Evolutionary conservation across 805 yeast species (phyloP), one percentile per base, ranked within the genome.

Genomic region (Tetrapisispora iriomotensis): DNA sequence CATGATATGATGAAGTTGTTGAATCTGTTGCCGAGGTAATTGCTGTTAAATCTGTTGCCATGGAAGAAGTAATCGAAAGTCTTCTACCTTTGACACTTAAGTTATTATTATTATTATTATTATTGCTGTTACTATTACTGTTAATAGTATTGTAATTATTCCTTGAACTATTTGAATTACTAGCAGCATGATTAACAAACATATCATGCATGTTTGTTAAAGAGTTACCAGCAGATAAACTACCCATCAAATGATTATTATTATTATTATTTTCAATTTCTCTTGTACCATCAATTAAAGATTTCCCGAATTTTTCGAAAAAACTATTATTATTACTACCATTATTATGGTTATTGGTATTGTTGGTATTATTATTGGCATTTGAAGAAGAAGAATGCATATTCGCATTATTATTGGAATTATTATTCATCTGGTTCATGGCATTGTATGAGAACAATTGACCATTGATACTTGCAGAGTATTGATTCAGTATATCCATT

Each of bases 231-330:
- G 35, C 31, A 12, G 32, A 36, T 20, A 34, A 27, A 34, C 13
- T 20, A 8, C 13, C 23, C 9, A 20, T 34, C 3, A 17, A 12
- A 25, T 6, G 6, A 34, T 14, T 27, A 20, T 18, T 24, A 20
- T 26, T 32, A 14, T 23, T n/a, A 27, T 10, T 27, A 29, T 38
- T 37, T 38, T 51, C 65, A 22, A 60, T 45, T 46, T 60, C 65
- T 22, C 54, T 47, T 1, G 65, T 60, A 15, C 62, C 63, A 37
- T 59, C 64, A 20, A 60, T 56, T 26, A 61, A 39, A 14, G 61
- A 46, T 40, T 53, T 54, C 29, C 65, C 65, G 38, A 61, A 54
- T 33, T 48, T 48, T 38, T 61, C 62, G 36, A 60, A 61, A 36
- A 61, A 58, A 23, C 25, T 28, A 12, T 15, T 24, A 22, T 34